Conservation (phyloP, 2,329 filamentous ascomycete species). For the Paraphoma sp. region DNA sequence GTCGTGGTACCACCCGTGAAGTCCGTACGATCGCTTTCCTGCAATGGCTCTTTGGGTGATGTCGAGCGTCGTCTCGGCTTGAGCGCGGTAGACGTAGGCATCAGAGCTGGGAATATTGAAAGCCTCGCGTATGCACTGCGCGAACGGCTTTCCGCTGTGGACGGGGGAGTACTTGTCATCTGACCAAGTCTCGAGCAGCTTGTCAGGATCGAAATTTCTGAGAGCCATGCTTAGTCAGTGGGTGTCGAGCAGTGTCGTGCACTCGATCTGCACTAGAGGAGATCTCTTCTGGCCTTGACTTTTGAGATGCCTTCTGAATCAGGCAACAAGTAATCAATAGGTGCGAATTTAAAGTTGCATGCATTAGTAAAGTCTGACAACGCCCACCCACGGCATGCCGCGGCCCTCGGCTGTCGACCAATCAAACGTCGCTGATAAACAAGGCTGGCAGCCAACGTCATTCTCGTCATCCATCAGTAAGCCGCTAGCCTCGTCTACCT, state of each 20-base stretch:
- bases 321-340: conserved; percentile 9
- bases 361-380: conserved; percentile 1
- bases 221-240: conserved; percentile 25
- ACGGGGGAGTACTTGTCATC: conserved; percentile 41
- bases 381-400: conserved; percentile 6
- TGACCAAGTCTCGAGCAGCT: conserved; percentile 53
- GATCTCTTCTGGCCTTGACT: neutral
- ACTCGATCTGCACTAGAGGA: neutral
- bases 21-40: conserved; percentile 53
- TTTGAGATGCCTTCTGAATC: conserved; percentile 1
- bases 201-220: conserved; percentile 53
- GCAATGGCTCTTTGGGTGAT: conserved; percentile 58
- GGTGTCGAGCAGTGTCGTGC: neutral
- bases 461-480: conserved; percentile 43
- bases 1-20: conserved; percentile 61
- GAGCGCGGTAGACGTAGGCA: conserved; percentile 59
- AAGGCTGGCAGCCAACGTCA: neutral
- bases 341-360: neutral
- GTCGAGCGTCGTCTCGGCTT: conserved; percentile 57
- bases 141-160: conserved; percentile 43
- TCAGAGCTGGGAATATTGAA: conserved; percentile 56
- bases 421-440: conserved; percentile 30
- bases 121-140: conserved; percentile 53
- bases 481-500: conserved; percentile 16
- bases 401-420: conserved; percentile 21